phyloP scores from a whole-genome alignment of 495 filamentous ascomycete species.

The Staphylotrichum longicolle region DNA sequence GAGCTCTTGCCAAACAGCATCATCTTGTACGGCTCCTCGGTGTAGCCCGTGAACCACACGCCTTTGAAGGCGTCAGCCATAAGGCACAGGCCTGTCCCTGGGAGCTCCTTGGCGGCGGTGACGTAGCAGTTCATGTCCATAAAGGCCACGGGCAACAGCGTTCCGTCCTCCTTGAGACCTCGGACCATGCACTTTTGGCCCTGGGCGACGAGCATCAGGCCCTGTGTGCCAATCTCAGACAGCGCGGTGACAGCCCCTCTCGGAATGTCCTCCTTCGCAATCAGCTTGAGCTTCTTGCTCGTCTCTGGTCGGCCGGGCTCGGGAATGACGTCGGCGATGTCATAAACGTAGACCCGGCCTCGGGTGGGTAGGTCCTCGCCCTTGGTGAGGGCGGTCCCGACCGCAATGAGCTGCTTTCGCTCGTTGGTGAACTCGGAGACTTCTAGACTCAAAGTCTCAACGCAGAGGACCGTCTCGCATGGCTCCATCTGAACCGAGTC shows the following conservation, averaged over 20 bases:
- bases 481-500: slow-evolving; percentile 69
- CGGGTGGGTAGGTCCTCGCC: slow-evolving; percentile 85
- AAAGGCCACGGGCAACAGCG: slow-evolving; percentile 89
- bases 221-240: slow-evolving; percentile 85
- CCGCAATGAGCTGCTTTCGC: slow-evolving; percentile 72
- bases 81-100: slow-evolving; percentile 76
- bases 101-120: slow-evolving; percentile 73
- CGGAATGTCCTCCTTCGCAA: slow-evolving; percentile 80
- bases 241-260: slow-evolving; percentile 91
- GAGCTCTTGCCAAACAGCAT: slow-evolving; percentile 85
- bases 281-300: slow-evolving; percentile 75
- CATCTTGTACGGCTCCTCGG: slow-evolving; percentile 94
- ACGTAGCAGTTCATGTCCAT: slow-evolving; percentile 97
- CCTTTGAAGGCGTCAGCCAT: slow-evolving; percentile 90
- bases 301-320: slow-evolving; percentile 83
- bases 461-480: slow-evolving; percentile 72
- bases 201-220: slow-evolving; percentile 85
- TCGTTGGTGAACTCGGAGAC: slow-evolving; percentile 87
- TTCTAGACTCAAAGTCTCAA: slow-evolving; percentile 82
- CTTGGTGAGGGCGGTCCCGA: slow-evolving; percentile 77
- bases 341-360: slow-evolving; percentile 88
- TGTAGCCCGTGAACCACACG: slow-evolving; percentile 91
- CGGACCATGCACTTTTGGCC: slow-evolving; percentile 97
- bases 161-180: slow-evolving; percentile 91
- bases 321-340: slow-evolving; percentile 85